phyloP scores from a whole-genome alignment of 768 basidiomycete genomes.

The Mycena leptocephala region DNA sequence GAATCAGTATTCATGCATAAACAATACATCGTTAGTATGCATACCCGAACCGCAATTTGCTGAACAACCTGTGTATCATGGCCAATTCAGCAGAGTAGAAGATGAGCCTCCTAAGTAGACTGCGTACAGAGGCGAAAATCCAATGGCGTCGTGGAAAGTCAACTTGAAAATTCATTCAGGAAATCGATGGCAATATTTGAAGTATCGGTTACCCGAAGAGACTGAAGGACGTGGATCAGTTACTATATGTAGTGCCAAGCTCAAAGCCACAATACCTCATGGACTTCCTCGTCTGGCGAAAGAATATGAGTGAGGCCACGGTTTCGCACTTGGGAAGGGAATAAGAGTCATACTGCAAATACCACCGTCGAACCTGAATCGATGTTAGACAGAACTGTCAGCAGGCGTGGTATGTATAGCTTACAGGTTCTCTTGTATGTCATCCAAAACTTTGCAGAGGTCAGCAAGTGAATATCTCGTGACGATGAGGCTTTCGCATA shows the following conservation, averaged over 20 bases:
- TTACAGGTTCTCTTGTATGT: constrained; percentile 51
- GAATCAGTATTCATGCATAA: background rate
- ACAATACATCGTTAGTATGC: background rate
- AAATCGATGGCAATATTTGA: background rate
- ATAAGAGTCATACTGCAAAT: constrained; percentile 43
- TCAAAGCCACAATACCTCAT: constrained; percentile 39
- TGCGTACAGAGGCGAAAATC: constrained; percentile 36
- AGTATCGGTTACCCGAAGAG: constrained; percentile 21
- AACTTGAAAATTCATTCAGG: constrained; percentile 16
- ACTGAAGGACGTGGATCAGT: constrained; percentile 10
- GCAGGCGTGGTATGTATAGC: background rate
- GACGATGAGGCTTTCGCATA: background rate
- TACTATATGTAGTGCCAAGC: background rate
- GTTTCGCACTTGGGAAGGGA: background rate
- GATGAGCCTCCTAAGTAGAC: background rate
- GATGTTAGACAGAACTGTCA: background rate
- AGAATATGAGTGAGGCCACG: background rate
- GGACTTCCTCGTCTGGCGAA: constrained; percentile 44
- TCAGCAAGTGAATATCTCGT: background rate
- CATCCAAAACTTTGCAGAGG: constrained; percentile 43
- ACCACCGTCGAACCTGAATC: constrained; percentile 46
- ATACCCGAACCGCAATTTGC: constrained; percentile 41
- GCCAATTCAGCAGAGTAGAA: background rate
- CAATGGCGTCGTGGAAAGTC: too few relatives aligned
- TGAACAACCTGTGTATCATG: background rate